A percentile compares a stretch with the other conserved stretches of the same genome.
Evolutionary conservation across 768 basidiomycete genomes (phyloP).

Genomic region (Butyriboletus loyo): DNA sequence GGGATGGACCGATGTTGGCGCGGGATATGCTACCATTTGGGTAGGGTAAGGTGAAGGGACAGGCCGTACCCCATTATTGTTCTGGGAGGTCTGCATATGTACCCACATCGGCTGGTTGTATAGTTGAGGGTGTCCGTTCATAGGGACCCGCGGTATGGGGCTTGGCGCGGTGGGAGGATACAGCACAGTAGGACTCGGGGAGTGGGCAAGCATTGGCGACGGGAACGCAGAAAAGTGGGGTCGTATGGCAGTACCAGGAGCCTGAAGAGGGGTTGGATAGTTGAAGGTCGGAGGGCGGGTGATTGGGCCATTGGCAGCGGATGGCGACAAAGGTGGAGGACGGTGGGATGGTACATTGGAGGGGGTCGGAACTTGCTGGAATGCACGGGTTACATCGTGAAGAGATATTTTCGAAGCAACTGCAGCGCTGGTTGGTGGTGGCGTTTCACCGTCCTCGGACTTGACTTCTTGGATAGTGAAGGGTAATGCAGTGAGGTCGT

Average conservation of each 20-base stretch:
- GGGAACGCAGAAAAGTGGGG: constrained; percentile 57
- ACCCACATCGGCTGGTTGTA: constrained; percentile 70
- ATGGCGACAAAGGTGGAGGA: constrained; percentile 47
- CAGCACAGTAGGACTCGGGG: constrained; percentile 64
- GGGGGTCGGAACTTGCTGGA: constrained; percentile 78
- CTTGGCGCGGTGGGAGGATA: constrained; percentile 63
- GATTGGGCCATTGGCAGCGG: constrained; percentile 36
- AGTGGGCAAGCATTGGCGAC: constrained; percentile 70
- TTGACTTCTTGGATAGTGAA: constrained; percentile 84
- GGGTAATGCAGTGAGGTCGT: constrained; percentile 76
- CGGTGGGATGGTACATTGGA: constrained; percentile 47
- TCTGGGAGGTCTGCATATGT: constrained; percentile 46
- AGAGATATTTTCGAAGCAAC: constrained; percentile 71
- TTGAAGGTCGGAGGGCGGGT: constrained; percentile 27
- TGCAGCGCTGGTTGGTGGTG: constrained; percentile 58
- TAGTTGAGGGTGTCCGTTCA: constrained; percentile 59
- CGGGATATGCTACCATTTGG: constrained; percentile 64
- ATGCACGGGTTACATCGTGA: constrained; percentile 80
- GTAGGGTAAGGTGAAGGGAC: constrained; percentile 58
- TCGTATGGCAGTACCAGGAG: constrained; percentile 47
- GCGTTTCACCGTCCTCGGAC: constrained; percentile 80
- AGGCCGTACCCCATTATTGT: constrained; percentile 52
- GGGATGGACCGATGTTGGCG: constrained; percentile 44
- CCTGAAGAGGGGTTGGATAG: constrained; percentile 40
- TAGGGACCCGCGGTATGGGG: constrained; percentile 60